Base-by-base conservation (phyloP, 495 filamentous ascomycete species). In the Aspergillus kassunensis region DNA sequence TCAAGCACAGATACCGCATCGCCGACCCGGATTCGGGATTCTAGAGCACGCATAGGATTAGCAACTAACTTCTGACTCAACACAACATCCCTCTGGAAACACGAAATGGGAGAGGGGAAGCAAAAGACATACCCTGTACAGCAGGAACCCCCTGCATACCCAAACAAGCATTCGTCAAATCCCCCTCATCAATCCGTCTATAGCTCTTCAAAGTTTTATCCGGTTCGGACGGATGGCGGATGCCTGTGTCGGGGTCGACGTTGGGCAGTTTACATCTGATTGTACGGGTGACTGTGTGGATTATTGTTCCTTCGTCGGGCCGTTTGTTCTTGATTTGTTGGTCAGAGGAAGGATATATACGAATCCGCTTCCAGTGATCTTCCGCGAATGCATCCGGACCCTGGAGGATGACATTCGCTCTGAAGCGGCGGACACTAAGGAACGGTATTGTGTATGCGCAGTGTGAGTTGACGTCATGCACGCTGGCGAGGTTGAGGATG, bases 211-310 rank as follows among this genome's bases (percentile, higher is more conserved):
- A 63, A 11, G 89, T 86, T 30, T 67, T 69, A 67, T 91, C 85
- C 13, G 91, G 91, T 70, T 97, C 86, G 6, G 67, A 72, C 2
- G 66, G 64, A 64, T 96, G 88, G 44, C 80, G 78, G n/a, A 78
- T 58, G 0, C 89, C 92, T 2, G 81, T 89, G 16, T 74, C 74
- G 13, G 78, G 89, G 67, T 95, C 80, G 2, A 91, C 86, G 59
- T 96, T 96, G 5, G 91, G 91, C 49, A 96, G 64, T 45, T 82
- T 84, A 66, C 91, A 96, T 24, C 91, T 82, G 5, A 84, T 78
- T 2, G 88, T 91, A 13, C 88, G 80, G 62, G 85, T 88, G 4
- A 84, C 84, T 12, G 90, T 83, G 59, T 82, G 67, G 46, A 71
- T 65, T 33, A 73, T 61, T 60, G 18, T 15, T 62, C 29, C 33